These are phyloP conservation scores for Colletotrichum sidae DNA, from an alignment of 2,329 filamentous ascomycete species.

Conservation along the genomic window DNA sequence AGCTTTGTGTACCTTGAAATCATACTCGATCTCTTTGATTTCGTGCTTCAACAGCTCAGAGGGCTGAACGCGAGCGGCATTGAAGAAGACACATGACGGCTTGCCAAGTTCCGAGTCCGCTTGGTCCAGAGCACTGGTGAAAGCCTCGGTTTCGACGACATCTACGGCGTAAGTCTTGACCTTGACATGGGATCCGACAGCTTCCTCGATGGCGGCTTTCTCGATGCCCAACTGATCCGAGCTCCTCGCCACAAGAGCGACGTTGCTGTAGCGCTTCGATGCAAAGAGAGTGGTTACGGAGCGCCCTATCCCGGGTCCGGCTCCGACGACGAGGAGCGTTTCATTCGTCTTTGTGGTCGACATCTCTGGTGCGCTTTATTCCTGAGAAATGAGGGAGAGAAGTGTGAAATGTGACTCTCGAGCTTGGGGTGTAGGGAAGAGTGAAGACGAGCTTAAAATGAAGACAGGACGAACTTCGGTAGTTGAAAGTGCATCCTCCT, in stretches of 20 bases:
- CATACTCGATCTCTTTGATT: conserved; percentile 58
- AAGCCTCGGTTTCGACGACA: conserved; percentile 51
- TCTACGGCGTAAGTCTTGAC: conserved; percentile 59
- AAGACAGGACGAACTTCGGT: too few species aligned
- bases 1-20: conserved; percentile 55
- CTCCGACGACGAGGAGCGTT: conserved; percentile 33
- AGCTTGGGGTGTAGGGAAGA: too few species aligned
- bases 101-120: conserved; percentile 53
- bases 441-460: too few species aligned
- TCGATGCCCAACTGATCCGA: conserved; percentile 52
- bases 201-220: conserved; percentile 47
- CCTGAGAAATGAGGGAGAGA: too few species aligned
- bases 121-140: conserved; percentile 52
- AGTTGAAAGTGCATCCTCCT: too few species aligned
- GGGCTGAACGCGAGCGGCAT: conserved; percentile 60
- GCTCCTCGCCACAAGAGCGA: conserved; percentile 61
- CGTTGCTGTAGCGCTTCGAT: conserved; percentile 43
- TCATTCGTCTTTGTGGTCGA: background rate
- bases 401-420: too few species aligned
- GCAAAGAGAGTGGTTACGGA: conserved; percentile 17
- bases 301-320: conserved; percentile 8
- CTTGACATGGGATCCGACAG: conserved; percentile 42
- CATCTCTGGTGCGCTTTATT: too few species aligned
- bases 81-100: conserved; percentile 64
- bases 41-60: conserved; percentile 54